These are phyloP conservation scores for Medicago ruthenica DNA, from an alignment of 306 rosid genomes.

Conservation along the genomic window DNA sequence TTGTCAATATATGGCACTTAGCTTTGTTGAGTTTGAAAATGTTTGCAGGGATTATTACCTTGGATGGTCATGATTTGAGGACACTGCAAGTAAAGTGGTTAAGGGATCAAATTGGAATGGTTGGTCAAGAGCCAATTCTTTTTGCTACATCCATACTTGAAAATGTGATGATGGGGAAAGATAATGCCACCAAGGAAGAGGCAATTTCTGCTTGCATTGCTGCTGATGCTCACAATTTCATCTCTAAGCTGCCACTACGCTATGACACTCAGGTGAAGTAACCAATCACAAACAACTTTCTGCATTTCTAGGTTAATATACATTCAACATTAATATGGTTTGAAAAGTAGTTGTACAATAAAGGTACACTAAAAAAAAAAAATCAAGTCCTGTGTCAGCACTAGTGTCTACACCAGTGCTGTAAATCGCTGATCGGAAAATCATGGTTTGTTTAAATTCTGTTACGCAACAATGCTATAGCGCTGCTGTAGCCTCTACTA, in stretches of 20 bases:
- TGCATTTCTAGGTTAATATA: background rate
- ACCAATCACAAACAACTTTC: background rate
- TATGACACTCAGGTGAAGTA: conserved; percentile 78
- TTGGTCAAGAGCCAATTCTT: conserved; percentile 89
- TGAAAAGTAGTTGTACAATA: too few relatives aligned
- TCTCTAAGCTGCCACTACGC: conserved; percentile 75
- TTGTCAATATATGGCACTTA: background rate
- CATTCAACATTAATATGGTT: background rate
- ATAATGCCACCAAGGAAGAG: conserved; percentile 74
- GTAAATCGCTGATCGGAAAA: too few relatives aligned
- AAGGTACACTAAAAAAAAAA: too few relatives aligned
- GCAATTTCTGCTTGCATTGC: conserved; percentile 85
- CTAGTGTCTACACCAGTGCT: background rate
- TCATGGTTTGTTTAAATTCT: background rate
- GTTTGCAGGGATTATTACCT: conserved; percentile 66
- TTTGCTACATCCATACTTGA: conserved; percentile 80
- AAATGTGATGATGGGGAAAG: conserved; percentile 94
- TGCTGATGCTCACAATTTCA: conserved; percentile 81
- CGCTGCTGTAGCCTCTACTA: background rate
- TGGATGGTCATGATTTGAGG: conserved; percentile 84
- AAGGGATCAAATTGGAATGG: conserved; percentile 88
- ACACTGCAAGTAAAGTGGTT: conserved; percentile 83
- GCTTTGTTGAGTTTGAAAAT: conserved; percentile 35
- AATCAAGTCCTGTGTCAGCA: background rate
- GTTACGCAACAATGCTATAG: background rate